Percentiles rank a stretch among this genome's conserved stretches.
Evolutionary conservation across 495 filamentous ascomycete species (phyloP).

Genomic region (Neurospora sp.): DNA sequence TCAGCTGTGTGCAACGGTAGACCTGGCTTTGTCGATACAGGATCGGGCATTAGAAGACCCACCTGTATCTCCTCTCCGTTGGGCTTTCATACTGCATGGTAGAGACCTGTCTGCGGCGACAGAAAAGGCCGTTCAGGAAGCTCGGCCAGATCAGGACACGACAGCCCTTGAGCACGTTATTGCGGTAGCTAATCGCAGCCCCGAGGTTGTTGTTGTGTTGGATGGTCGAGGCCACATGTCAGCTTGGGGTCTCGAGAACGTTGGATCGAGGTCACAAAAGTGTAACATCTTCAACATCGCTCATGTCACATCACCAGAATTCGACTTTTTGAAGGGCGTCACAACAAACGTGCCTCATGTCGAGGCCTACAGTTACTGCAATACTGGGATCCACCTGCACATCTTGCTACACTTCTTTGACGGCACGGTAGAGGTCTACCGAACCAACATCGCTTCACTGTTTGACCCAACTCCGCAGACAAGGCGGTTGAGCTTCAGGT

Average conservation of each 20-base stretch:
- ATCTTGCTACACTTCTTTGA: constrained; percentile 84
- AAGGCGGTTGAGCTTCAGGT: constrained; percentile 47
- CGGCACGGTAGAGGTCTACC: constrained; percentile 71
- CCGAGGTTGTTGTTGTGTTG: constrained; percentile 79
- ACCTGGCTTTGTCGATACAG: constrained; percentile 66
- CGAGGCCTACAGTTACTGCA: constrained; percentile 65
- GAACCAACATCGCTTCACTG: constrained; percentile 65
- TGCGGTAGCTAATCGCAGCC: constrained; percentile 73
- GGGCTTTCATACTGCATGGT: constrained; percentile 79
- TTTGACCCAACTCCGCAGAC: constrained; percentile 66
- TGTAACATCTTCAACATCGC: constrained; percentile 77
- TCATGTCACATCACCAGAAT: constrained; percentile 54
- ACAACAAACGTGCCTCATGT: constrained; percentile 41
- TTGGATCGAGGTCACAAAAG: constrained; percentile 63
- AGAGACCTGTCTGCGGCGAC: constrained; percentile 67
- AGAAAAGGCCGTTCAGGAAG: constrained; percentile 60
- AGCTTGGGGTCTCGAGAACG: constrained; percentile 87
- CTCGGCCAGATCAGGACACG: constrained; percentile 39
- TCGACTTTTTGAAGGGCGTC: constrained; percentile 50
- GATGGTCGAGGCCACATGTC: constrained; percentile 83
- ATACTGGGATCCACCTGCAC: constrained; percentile 52
- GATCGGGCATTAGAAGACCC: constrained; percentile 31
- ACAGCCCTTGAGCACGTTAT: constrained; percentile 74
- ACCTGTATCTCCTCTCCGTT: constrained; percentile 35
- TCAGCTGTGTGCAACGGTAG: constrained; percentile 73